phyloP scores from a whole-genome alignment of 495 filamentous ascomycete species.

The Talaromyces thailandensis region DNA sequence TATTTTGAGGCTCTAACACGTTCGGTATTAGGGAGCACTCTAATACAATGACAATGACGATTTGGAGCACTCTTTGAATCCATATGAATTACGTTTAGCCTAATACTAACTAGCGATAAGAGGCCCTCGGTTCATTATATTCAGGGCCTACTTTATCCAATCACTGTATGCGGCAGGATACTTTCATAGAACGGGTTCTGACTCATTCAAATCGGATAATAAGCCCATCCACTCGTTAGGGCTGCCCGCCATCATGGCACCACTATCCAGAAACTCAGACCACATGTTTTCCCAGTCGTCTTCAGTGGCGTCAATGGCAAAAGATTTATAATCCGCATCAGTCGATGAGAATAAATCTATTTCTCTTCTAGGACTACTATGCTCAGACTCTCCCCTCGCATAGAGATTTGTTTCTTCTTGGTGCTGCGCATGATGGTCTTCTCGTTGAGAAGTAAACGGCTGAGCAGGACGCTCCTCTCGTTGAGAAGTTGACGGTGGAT shows the following conservation, averaged over 20 bases:
- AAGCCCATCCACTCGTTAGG: conserved; percentile 26
- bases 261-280: conserved; percentile 24
- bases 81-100: no score
- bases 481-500: background rate
- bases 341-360: background rate
- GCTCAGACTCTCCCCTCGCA: background rate
- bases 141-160: no score
- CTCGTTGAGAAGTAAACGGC: conserved; percentile 3
- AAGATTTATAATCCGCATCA: background rate
- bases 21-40: no score
- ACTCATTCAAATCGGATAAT: conserved; percentile 23
- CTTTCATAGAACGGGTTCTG: background rate
- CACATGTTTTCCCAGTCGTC: conserved; percentile 23
- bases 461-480: background rate
- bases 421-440: background rate
- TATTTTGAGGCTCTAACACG: no score
- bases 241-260: conserved; percentile 15
- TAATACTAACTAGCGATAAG: no score
- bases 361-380: background rate
- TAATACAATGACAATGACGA: no score
- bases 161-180: background rate
- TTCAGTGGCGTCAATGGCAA: background rate
- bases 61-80: no score
- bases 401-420: background rate
- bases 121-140: no score